Base-by-base conservation (phyloP, 495 filamentous ascomycete species). In the Monascus purpureus region DNA sequence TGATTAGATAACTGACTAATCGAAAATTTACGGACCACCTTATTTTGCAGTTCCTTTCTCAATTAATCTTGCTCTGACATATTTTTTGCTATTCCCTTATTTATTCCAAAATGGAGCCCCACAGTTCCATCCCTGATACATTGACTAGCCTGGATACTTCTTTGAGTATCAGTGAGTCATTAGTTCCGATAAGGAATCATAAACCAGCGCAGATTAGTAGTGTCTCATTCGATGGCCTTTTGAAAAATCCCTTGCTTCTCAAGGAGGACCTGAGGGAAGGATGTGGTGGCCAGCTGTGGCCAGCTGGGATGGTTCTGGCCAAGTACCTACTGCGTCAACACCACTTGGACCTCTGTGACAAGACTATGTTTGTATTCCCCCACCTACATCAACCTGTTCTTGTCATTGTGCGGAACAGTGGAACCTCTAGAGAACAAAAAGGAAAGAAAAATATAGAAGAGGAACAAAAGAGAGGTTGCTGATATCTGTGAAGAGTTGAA, bases 261-360 rank as follows among this genome's bases (percentile, higher is more conserved):
- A 78, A 81, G 42, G 83, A 93, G 50, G 83, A 96, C 46, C 65
- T 93, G 9, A 70, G 65, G 32, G 70, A 82, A 43, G 88, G 88
- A 42, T 95, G 88, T 52, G 90, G 90, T 11, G 90, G 90, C 1
- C 78, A 85, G 47, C 61, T 92, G 9, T 96, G 90, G 90, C 90
- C 87, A 1, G 90, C 90, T 1, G 90, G 90, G 7, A 80, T 86
- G 73, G 74, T 86, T 2, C 57, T 97, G 16, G 71, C 77, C 7
- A 82, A 77, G 49, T 92, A 95, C 47, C 62, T 95, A 59, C 61
- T 97, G 22, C 65, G 72, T 30, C 73, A 72, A 39, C 79, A 81
- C 41, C 50, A 58, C 37, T 58, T 67, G 16, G 55, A 67, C 29
- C 43, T 94, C 38, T 49, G 55, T 33, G 61, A 67, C 14, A 74